phyloP scores from a whole-genome alignment of 768 basidiomycete genomes.

The Russula foetens region DNA sequence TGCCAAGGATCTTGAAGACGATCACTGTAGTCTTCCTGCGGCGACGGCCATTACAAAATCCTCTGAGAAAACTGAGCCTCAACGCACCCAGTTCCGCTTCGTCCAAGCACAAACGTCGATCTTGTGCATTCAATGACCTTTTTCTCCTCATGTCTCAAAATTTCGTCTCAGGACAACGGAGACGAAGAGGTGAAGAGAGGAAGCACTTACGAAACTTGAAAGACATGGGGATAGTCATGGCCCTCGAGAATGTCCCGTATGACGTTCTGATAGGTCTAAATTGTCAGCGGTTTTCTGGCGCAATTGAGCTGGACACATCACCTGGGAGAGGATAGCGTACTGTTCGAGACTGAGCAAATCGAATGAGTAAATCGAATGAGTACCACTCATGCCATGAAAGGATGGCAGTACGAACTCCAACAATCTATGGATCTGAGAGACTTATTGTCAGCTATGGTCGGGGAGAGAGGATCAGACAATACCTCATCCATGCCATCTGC shows the following conservation, averaged over 20 bases:
- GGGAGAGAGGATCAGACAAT: not conserved
- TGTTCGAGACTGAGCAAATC: slow-evolving; percentile 19
- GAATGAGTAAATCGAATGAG: not conserved
- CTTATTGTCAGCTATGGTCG: not conserved
- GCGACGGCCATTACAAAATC: not conserved
- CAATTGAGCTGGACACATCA: not conserved
- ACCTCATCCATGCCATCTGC: slow-evolving; percentile 8
- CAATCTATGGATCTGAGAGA: slow-evolving; percentile 1
- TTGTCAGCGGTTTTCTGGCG: not conserved
- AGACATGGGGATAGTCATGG: slow-evolving; percentile 10
- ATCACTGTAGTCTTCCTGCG: slow-evolving; percentile 68
- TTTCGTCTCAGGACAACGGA: not conserved
- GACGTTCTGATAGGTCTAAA: not conserved
- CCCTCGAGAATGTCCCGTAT: slow-evolving; percentile 13
- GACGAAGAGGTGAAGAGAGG: not conserved
- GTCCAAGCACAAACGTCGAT: slow-evolving; percentile 26
- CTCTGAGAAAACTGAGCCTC: not conserved
- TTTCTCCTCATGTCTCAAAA: slow-evolving; percentile 11
- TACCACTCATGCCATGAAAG: not conserved
- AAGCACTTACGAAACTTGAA: slow-evolving; percentile 14
- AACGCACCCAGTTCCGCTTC: slow-evolving; percentile 66
- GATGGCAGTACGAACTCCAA: slow-evolving; percentile 5
- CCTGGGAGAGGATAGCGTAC: slow-evolving; percentile 10
- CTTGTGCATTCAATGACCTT: slow-evolving; percentile 10
- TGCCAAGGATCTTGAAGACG: slow-evolving; percentile 66